Conservation (phyloP, 2,329 filamentous ascomycete species). For the Trichoderma koningiopsis region DNA sequence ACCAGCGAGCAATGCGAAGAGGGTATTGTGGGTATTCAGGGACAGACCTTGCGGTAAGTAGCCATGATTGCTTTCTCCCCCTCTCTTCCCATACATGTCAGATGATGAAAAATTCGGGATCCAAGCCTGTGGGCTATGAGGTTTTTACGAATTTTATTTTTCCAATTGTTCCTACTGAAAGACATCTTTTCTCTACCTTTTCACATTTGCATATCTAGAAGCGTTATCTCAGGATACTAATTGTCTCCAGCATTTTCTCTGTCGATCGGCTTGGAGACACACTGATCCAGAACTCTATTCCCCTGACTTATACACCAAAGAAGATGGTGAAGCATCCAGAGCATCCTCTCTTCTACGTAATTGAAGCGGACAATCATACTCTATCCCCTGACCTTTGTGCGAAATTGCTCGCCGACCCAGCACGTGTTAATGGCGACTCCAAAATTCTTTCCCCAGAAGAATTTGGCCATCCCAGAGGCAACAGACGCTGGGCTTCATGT, state of each 20-base stretch:
- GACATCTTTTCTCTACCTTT: conserved; percentile 35
- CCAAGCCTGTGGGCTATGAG: conserved; percentile 61
- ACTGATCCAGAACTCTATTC: conserved; percentile 81
- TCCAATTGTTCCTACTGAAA: conserved; percentile 99
- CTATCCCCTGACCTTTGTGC: conserved; percentile 76
- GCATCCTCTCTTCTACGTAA: conserved; percentile 86
- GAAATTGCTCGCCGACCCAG: conserved; percentile 73
- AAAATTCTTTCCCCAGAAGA: conserved; percentile 72
- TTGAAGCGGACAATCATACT: conserved; percentile 91
- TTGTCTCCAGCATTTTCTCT: conserved; percentile 72
- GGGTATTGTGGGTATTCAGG: conserved; percentile 92
- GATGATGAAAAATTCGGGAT: conserved; percentile 67
- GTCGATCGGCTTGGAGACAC: conserved; percentile 86
- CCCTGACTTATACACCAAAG: conserved; percentile 86
- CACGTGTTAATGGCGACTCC: conserved; percentile 71
- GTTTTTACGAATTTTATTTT: conserved; percentile 57
- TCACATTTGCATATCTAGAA: not conserved
- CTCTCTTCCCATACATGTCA: conserved; percentile 35
- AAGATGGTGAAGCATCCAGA: conserved; percentile 87
- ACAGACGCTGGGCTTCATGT: conserved; percentile 91
- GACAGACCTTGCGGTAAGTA: conserved; percentile 78
- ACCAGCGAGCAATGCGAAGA: conserved; percentile 92
- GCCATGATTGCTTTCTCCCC: conserved; percentile 34
- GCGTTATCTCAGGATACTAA: conserved; percentile 19
- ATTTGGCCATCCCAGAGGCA: conserved; percentile 84